phyloP scores from a whole-genome alignment of 768 basidiomycete species.

The Leccinellum rugosiceps region DNA sequence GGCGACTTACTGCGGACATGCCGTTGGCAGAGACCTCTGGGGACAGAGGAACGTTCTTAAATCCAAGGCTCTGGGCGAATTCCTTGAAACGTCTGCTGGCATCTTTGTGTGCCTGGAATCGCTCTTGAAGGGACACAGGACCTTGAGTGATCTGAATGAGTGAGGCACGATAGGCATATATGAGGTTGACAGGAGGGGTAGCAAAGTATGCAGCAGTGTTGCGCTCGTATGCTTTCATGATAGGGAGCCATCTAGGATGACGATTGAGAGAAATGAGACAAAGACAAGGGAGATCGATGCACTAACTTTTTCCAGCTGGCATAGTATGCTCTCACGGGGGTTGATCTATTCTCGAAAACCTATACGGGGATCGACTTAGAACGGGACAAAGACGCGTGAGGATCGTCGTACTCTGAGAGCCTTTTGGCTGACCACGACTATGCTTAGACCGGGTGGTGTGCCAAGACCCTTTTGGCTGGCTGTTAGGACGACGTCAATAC shows the following conservation, averaged over 20 bases:
- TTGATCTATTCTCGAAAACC: conserved; percentile 21
- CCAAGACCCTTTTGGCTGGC: conserved; percentile 93
- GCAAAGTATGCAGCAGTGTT: conserved; percentile 88
- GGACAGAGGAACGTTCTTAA: conserved; percentile 67
- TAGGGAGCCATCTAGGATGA: conserved; percentile 71
- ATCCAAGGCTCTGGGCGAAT: conserved; percentile 60
- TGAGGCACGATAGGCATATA: conserved; percentile 87
- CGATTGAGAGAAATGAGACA: neutral
- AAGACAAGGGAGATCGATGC: neutral
- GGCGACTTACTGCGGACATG: conserved; percentile 76
- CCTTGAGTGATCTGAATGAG: conserved; percentile 66
- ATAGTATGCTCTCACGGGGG: conserved; percentile 76
- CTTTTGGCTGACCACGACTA: conserved; percentile 75
- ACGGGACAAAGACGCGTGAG: neutral
- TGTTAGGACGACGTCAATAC: conserved; percentile 81
- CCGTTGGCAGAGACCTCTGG: conserved; percentile 78
- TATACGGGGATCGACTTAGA: neutral
- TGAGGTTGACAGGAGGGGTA: conserved; percentile 91
- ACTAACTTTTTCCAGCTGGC: conserved; percentile 82
- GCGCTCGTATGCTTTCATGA: conserved; percentile 91
- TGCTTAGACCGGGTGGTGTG: conserved; percentile 88
- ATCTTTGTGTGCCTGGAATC: conserved; percentile 72
- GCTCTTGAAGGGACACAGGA: conserved; percentile 65
- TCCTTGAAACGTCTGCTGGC: conserved; percentile 68
- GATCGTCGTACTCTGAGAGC: conserved; percentile 57